Evolutionary conservation across 495 filamentous ascomycete species (phyloP).

Genomic region (Cryomyces minteri): DNA sequence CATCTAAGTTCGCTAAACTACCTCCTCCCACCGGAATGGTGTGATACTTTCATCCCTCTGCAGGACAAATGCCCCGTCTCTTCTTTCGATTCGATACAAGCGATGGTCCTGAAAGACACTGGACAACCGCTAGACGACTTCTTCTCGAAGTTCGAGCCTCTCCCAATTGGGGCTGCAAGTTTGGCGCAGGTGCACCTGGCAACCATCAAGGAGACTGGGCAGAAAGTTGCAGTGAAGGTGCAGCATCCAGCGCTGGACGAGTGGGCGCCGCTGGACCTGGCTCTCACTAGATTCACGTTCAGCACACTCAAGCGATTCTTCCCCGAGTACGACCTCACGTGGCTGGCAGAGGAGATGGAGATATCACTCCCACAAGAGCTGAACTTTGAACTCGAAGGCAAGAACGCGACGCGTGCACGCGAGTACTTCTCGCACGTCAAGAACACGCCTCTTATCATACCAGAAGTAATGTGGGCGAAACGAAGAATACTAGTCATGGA

Average conservation of each 20-base stretch:
- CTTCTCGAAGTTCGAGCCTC: conserved; percentile 63
- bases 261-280: conserved; percentile 81
- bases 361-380: conserved; percentile 77
- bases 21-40: conserved; percentile 86
- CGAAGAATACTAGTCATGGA: conserved; percentile 92
- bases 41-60: conserved; percentile 83
- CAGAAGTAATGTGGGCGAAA: conserved; percentile 77
- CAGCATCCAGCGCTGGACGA: conserved; percentile 84
- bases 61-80: conserved; percentile 94
- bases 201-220: conserved; percentile 64
- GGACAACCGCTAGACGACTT: conserved; percentile 60
- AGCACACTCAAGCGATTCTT: conserved; percentile 81
- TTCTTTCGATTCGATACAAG: conserved; percentile 69
- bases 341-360: conserved; percentile 89
- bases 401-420: conserved; percentile 63
- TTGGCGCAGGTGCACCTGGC: conserved; percentile 90
- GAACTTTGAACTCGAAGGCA: conserved; percentile 71
- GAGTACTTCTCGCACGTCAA: conserved; percentile 58
- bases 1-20: conserved; percentile 97
- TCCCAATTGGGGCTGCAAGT: conserved; percentile 81
- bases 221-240: conserved; percentile 93
- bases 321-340: conserved; percentile 91
- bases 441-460: conserved; percentile 65
- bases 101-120: conserved; percentile 73
- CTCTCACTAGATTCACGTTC: conserved; percentile 77